A percentile compares a stretch with the other conserved stretches of the same genome.
Evolutionary conservation across 2,329 filamentous ascomycete species (phyloP).

Genomic region (Pestalotiopsis sp.): DNA sequence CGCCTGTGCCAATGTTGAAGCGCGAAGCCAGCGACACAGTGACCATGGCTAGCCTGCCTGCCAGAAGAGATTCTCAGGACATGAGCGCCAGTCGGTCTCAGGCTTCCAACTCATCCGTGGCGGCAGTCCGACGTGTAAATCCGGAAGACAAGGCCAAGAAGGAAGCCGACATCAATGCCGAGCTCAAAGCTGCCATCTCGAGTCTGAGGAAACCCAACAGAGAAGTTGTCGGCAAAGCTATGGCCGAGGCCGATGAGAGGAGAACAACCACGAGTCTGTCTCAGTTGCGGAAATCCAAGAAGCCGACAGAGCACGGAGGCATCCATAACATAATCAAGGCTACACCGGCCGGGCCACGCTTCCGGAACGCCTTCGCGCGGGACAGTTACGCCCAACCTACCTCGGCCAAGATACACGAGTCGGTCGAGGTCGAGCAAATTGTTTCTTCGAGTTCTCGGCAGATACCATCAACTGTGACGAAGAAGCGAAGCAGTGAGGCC

Average conservation of each 20-base stretch:
- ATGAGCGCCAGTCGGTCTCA: conserved; percentile 53
- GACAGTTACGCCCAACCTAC: conserved; percentile 25
- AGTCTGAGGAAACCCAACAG: conserved; percentile 76
- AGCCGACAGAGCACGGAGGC: conserved; percentile 40
- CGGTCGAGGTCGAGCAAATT: conserved; percentile 23
- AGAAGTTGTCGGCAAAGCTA: conserved; percentile 64
- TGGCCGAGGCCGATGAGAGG: conserved; percentile 67
- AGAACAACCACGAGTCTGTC: conserved; percentile 49
- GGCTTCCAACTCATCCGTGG: conserved; percentile 35
- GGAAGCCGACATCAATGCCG: conserved; percentile 67
- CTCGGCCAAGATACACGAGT: conserved; percentile 19
- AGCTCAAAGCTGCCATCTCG: conserved; percentile 72
- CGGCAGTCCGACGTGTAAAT: conserved; percentile 47
- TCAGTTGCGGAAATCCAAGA: conserved; percentile 52
- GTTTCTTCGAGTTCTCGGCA: conserved; percentile 36
- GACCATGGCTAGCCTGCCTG: conserved; percentile 46
- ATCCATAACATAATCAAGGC: conserved; percentile 53
- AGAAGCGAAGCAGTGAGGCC: conserved; percentile 30
- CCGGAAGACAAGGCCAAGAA: conserved; percentile 61
- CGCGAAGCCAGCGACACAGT: conserved; percentile 65
- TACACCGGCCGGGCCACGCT: conserved; percentile 56
- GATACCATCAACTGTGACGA: conserved; percentile 41
- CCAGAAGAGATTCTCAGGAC: conserved; percentile 20
- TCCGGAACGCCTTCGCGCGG: conserved; percentile 46
- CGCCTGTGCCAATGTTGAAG: conserved; percentile 64